phyloP scores from a whole-genome alignment of 1,284 basidiomycete species.

The Athelia sp. region DNA sequence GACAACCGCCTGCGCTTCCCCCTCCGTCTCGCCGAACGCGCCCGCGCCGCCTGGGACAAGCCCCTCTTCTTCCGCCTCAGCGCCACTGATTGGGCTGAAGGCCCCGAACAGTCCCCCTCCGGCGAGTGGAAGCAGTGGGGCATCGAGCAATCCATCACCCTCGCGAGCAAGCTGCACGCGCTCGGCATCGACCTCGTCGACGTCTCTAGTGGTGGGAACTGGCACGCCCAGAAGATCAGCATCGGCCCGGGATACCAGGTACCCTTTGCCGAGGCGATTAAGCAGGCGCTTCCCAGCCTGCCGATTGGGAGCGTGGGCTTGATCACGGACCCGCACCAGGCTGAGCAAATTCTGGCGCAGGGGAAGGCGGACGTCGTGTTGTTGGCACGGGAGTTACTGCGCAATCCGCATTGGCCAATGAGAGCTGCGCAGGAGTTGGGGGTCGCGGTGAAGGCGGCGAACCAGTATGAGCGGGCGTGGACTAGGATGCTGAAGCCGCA shows the following conservation, averaged over 20 bases:
- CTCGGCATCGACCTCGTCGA: slow-evolving; percentile 73
- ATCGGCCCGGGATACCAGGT: slow-evolving; percentile 67
- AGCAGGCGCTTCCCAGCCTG: slow-evolving; percentile 56
- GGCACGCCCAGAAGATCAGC: slow-evolving; percentile 53
- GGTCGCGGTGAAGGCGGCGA: slow-evolving; percentile 54
- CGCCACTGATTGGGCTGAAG: slow-evolving; percentile 76
- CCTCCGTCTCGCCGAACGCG: slow-evolving; percentile 48
- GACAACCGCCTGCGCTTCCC: slow-evolving; percentile 71
- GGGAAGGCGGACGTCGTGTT: slow-evolving; percentile 68
- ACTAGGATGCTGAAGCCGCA: neutral
- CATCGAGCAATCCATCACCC: slow-evolving; percentile 66
- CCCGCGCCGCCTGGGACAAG: slow-evolving; percentile 58
- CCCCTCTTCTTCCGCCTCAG: slow-evolving; percentile 75
- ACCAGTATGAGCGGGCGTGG: slow-evolving; percentile 66
- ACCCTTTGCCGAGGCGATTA: slow-evolving; percentile 66
- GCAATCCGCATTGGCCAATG: slow-evolving; percentile 54
- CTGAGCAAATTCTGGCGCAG: slow-evolving; percentile 60
- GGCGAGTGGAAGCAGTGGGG: slow-evolving; percentile 68
- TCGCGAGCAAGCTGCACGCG: slow-evolving; percentile 51
- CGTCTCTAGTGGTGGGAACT: slow-evolving; percentile 67
- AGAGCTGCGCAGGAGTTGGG: slow-evolving; percentile 52
- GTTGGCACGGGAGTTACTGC: slow-evolving; percentile 61
- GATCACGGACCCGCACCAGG: slow-evolving; percentile 61
- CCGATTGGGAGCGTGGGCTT: slow-evolving; percentile 68
- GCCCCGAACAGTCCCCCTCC: slow-evolving; percentile 54